Conservation (phyloP, 352 stramenopile genomes). For the Globisporangium acanthophoron region DNA sequence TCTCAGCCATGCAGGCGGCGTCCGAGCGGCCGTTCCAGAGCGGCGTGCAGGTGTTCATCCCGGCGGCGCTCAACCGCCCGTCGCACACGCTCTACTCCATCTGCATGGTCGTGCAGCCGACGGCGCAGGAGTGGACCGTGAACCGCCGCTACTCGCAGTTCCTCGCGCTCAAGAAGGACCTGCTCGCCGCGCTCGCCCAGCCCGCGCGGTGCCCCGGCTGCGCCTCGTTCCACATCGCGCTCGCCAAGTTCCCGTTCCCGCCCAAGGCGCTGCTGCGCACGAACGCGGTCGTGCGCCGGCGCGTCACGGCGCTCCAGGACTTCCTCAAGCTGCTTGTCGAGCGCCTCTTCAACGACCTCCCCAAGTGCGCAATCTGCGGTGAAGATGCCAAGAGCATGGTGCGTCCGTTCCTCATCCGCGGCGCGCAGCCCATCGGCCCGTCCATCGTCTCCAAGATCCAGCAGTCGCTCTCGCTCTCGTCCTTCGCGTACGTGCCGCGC, state of each 20-base stretch:
- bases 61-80: conserved; percentile 72
- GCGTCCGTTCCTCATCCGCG: conserved; percentile 71
- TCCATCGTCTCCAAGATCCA: conserved; percentile 72
- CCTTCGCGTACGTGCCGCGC: conserved; percentile 48
- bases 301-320: conserved; percentile 58
- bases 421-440: conserved; percentile 64
- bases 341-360: conserved; percentile 64
- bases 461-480: conserved; percentile 62
- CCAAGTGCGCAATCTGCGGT: conserved; percentile 70
- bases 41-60: conserved; percentile 78
- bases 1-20: neutral
- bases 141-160: conserved; percentile 87
- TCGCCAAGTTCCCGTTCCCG: conserved; percentile 64
- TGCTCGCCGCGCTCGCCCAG: conserved; percentile 41
- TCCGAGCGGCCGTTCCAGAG: conserved; percentile 18
- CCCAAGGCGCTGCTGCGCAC: conserved; percentile 60
- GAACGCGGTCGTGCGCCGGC: conserved; percentile 64
- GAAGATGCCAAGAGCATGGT: conserved; percentile 63
- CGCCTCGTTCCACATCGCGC: conserved; percentile 49
- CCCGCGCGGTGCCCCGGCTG: conserved; percentile 53
- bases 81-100: conserved; percentile 85
- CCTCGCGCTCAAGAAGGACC: conserved; percentile 65
- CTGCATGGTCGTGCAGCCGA: conserved; percentile 74
- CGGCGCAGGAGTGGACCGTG: conserved; percentile 75
- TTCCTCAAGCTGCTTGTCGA: conserved; percentile 72